Percentiles rank a stretch among this genome's conserved stretches.
Evolutionary conservation across 2,329 filamentous ascomycete species (phyloP).

Genomic region (Leptographium lundbergii): DNA sequence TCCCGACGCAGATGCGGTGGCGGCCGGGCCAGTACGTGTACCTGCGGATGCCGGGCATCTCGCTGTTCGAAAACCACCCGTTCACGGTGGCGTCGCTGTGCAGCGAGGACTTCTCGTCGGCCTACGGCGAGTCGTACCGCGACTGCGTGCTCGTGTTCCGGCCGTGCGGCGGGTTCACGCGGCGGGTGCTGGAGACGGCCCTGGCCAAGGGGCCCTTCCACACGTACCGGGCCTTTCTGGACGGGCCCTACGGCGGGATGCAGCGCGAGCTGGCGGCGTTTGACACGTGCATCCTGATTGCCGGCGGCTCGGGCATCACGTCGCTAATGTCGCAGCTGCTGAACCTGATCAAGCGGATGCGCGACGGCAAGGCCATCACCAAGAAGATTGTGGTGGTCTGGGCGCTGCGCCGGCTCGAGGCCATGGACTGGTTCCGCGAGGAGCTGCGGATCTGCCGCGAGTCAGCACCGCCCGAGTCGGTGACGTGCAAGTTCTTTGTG

Average conservation of each 20-base stretch:
- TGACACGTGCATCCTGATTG: conserved; percentile 85
- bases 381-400: conserved; percentile 87
- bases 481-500: conserved; percentile 91
- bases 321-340: conserved; percentile 84
- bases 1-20: conserved; percentile 89
- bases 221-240: conserved; percentile 83
- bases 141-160: conserved; percentile 88
- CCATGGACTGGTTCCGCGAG: conserved; percentile 96
- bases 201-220: conserved; percentile 80
- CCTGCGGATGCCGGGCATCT: conserved; percentile 84
- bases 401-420: conserved; percentile 81
- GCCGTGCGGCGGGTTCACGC: conserved; percentile 83
- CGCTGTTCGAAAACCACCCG: conserved; percentile 82
- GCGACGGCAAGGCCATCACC: conserved; percentile 86
- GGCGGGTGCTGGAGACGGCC: conserved; percentile 69
- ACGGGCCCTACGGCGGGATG: conserved; percentile 94
- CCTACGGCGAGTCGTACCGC: conserved; percentile 75
- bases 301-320: conserved; percentile 88
- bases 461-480: conserved; percentile 73
- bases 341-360: conserved; percentile 92
- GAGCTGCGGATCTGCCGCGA: conserved; percentile 87
- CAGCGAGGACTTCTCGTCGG: conserved; percentile 84
- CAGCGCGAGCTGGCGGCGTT: conserved; percentile 80
- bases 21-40: conserved; percentile 91
- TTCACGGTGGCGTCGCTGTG: conserved; percentile 91